Base-by-base conservation (phyloP, 148 eudicot genomes). In the Suaeda aralocaspica region DNA sequence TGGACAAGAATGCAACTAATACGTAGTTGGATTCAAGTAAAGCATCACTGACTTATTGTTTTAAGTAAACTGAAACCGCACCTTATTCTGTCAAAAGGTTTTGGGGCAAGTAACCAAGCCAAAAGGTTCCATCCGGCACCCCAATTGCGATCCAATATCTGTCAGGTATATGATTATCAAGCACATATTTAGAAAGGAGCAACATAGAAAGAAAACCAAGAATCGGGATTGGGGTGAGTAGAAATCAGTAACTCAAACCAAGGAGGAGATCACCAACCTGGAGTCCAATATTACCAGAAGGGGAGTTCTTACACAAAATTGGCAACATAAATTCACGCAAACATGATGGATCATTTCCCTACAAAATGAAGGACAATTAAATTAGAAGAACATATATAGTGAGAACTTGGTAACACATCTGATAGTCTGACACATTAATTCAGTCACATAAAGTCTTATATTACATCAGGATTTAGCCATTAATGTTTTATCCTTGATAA, bases 71-170 rank as follows among this genome's bases (percentile, higher is more conserved):
- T 25, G 59, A 44, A 51, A 66, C 33, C 51, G 5, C 74, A 94
- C 99, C 99, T 91, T 79, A 91, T 88, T 81, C 99, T 86, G 46
- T 86, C 78, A 51, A 85, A 84, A 61, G 93, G 84, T 78, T 91
- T 95, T 72, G 88, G 78, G 8, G 99, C 97, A 69, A 95, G 93
- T 72, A 95, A 78, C 44, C 84, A 78, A 5, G 97, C 79, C 63
- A 94, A 84, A 52, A 95, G 85, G 72, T 95, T 83, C 99, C 99
- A 95, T 58, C 99, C 99, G 25, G 94, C 94, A 73, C 99, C 99
- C 96, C 96, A 95, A 78, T 88, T 91, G 66, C 99, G 84, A 79
- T 95, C 99, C 64, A 95, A 93, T 51, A 95, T 95, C 99, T 95
- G 82, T 51, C 75, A 53, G 44, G 22, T 68, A 56, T 19, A 72